Conservation (phyloP, 1,139 yeast species). For the Candida sanyaensis region DNA sequence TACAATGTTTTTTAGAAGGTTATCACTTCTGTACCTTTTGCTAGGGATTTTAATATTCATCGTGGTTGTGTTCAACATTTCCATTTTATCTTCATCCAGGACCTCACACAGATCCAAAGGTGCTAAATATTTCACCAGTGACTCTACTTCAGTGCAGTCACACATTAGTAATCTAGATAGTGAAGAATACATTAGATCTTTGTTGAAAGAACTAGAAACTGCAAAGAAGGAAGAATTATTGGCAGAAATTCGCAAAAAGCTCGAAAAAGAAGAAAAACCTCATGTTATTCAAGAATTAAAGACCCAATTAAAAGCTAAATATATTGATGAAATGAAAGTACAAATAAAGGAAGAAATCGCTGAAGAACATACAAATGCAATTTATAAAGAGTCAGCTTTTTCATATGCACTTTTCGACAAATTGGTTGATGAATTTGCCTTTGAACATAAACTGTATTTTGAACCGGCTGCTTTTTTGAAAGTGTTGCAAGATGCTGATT, state of each 20-base stretch:
- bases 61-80: constrained; percentile 13
- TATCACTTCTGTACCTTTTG: constrained; percentile 12
- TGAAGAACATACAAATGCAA: constrained; percentile 21
- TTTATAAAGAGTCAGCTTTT: constrained; percentile 19
- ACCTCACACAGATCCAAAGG: constrained; percentile 4
- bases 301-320: constrained; percentile 11
- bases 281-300: constrained; percentile 12
- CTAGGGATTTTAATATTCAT: constrained; percentile 11
- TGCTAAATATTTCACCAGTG: constrained; percentile 14
- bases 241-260: constrained; percentile 11
- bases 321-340: constrained; percentile 17
- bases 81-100: constrained; percentile 9
- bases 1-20: constrained; percentile 9
- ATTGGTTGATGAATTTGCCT: constrained; percentile 22
- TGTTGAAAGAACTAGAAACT: constrained; percentile 16
- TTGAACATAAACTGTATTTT: constrained; percentile 18
- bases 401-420: constrained; percentile 23
- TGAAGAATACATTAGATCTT: constrained; percentile 8
- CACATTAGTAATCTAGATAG: constrained; percentile 14
- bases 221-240: constrained; percentile 15
- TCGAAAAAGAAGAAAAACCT: constrained; percentile 11
- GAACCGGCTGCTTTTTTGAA: constrained; percentile 19
- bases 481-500: constrained; percentile 7
- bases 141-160: constrained; percentile 10
- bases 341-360: constrained; percentile 19